Evolutionary conservation across 768 basidiomycete genomes (phyloP).

Genomic region (Coprinopsis cinerea): DNA sequence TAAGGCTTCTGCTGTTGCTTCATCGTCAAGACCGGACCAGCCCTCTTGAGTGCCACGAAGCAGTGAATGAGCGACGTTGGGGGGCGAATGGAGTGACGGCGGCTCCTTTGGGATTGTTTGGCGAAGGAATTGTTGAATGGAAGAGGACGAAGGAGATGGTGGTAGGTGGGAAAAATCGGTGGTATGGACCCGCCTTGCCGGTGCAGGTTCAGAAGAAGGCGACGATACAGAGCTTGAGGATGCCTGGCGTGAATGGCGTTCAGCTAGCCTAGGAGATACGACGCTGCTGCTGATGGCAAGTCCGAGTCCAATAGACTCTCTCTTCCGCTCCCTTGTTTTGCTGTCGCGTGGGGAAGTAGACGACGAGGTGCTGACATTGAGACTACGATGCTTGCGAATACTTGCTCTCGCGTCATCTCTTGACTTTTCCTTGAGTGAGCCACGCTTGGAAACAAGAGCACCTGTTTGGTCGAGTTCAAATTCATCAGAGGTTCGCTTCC

Average conservation of each 20-base stretch:
- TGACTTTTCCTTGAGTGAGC: constrained; percentile 35
- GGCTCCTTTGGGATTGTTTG: constrained; percentile 45
- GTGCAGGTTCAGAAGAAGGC: constrained; percentile 43
- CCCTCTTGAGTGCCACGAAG: constrained; percentile 86
- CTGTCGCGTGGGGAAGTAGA: constrained; percentile 31
- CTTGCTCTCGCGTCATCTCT: constrained; percentile 45
- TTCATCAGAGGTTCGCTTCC: constrained; percentile 77
- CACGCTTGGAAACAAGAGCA: constrained; percentile 47
- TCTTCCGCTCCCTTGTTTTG: constrained; percentile 48
- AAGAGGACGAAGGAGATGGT: constrained; percentile 86
- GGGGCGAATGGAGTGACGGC: constrained; percentile 35
- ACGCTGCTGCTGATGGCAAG: constrained; percentile 34
- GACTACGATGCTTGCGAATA: constrained; percentile 66
- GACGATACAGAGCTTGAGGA: constrained; percentile 67
- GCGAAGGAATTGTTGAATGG: constrained; percentile 77
- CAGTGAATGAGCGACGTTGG: constrained; percentile 78
- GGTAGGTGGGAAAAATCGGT: constrained; percentile 87
- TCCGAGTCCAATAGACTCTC: constrained; percentile 49
- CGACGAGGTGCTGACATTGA: constrained; percentile 47
- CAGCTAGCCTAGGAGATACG: constrained; percentile 28
- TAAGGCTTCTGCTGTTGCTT: constrained; percentile 84
- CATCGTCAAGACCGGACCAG: constrained; percentile 83
- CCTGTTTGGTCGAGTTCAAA: constrained; percentile 76
- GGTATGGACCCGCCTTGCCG: constrained; percentile 56
- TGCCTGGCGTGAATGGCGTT: constrained; percentile 56